phyloP scores from a whole-genome alignment of 805 yeast genomes.

The Tetrapisispora pingtungensis region DNA sequence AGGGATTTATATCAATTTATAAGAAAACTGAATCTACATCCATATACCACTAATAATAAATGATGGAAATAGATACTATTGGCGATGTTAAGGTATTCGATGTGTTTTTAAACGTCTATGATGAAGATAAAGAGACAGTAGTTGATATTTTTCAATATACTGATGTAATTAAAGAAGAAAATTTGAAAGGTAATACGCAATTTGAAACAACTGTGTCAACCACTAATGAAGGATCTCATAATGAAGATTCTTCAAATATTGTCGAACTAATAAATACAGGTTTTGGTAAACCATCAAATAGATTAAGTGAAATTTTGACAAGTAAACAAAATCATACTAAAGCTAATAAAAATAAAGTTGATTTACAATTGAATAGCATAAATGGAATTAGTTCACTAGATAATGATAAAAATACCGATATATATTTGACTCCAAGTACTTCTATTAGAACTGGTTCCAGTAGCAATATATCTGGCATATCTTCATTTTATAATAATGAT shows the following conservation, averaged over 20 bases:
- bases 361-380: background rate
- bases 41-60: too few species aligned
- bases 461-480: background rate
- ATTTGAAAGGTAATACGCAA: too few species aligned
- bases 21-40: too few species aligned
- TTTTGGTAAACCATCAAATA: slow-evolving; percentile 6
- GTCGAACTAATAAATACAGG: slow-evolving; percentile 12
- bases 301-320: slow-evolving; percentile 6
- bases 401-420: background rate
- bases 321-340: slow-evolving; percentile 6
- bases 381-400: too few species aligned
- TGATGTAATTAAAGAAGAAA: background rate
- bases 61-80: background rate
- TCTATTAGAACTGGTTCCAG: background rate
- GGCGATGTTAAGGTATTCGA: slow-evolving; percentile 1
- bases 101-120: background rate
- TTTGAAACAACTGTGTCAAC: too few species aligned
- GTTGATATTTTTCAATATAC: slow-evolving; percentile 2
- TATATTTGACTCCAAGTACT: background rate
- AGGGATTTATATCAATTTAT: too few species aligned
- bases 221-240: background rate
- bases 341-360: background rate
- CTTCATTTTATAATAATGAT: slow-evolving; percentile 14
- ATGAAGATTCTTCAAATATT: background rate
- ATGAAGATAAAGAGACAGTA: background rate